Base-by-base conservation (phyloP, 805 yeast species). In the Zygoascus ofunaensis region DNA sequence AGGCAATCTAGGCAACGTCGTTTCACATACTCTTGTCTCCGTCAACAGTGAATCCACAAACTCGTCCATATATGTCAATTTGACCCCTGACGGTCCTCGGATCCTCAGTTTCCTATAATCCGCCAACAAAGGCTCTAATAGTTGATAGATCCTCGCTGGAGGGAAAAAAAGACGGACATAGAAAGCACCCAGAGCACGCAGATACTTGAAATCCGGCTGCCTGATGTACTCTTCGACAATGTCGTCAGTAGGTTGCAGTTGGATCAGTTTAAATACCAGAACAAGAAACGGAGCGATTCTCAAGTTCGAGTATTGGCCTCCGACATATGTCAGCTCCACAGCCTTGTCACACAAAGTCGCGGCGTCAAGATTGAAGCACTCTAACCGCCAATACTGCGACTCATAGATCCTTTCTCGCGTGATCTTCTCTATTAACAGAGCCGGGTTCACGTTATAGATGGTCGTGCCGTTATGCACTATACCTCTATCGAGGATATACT, bases 271-370 rank as follows among this genome's bases (percentile, higher is more conserved):
- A 55, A 86, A 76, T 28, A 87, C 60, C 37, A 94, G 69, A 56
- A 94, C 80, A n/a, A 85, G 58, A 53, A 86, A 87, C 12, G 79
- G 80, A 15, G 82, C 68, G 0, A 94, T 92, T 48, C 76, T 62
- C 26, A 77, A 77, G 19, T 64, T 66, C 14, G 70, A 64, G 41
- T 73, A 74, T n/a, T 73, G 63, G 0, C 83, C 80, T 0, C 86
- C 90, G 3, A 85, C 60, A 41, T 68, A 67, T 7, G 69, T 56
- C 4, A 78, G 48, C 4, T 53, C 55, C 2, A 68, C 67, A 0
- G 71, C 70, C 33, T 69, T 59, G 48, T 79, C 82, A 41, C 79
- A 58, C 2, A 79, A 46, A 0, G 73, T 65, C 1, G 74, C 72
- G 1, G 72, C 72, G 49, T 73, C 70, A 15, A 76, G 55, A 4